phyloP scores from a whole-genome alignment of 306 rosid species.

The Betula pendula region DNA sequence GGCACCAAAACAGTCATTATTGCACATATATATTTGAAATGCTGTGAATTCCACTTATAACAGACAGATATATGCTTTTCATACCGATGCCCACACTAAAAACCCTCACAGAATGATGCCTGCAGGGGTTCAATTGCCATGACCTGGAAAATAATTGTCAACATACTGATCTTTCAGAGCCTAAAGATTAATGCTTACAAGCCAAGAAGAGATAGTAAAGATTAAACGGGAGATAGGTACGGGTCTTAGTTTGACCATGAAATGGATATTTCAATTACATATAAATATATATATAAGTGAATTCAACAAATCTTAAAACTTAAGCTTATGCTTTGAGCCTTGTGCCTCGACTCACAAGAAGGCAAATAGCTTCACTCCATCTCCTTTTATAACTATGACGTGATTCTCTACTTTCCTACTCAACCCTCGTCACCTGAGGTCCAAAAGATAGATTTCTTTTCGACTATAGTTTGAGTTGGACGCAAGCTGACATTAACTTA shows the following conservation, averaged over 20 bases:
- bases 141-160: background rate
- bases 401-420: too few relatives aligned
- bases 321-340: too few relatives aligned
- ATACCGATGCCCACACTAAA: background rate
- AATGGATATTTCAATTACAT: too few relatives aligned
- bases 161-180: background rate
- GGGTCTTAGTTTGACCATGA: too few relatives aligned
- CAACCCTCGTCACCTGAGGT: background rate
- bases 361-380: too few relatives aligned
- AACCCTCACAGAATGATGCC: background rate
- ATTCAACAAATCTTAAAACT: background rate
- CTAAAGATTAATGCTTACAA: too few relatives aligned
- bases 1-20: background rate
- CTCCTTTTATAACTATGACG: too few relatives aligned
- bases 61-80: background rate
- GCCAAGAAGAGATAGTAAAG: too few relatives aligned
- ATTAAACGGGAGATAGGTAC: too few relatives aligned
- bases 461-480: background rate
- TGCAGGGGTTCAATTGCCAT: background rate
- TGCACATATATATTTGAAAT: background rate
- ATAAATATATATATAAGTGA: background rate
- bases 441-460: background rate
- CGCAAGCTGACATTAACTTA: background rate
- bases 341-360: too few relatives aligned
- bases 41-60: background rate